phyloP scores from a whole-genome alignment of 805 yeast species.

The Torulaspora microellipsoides region DNA sequence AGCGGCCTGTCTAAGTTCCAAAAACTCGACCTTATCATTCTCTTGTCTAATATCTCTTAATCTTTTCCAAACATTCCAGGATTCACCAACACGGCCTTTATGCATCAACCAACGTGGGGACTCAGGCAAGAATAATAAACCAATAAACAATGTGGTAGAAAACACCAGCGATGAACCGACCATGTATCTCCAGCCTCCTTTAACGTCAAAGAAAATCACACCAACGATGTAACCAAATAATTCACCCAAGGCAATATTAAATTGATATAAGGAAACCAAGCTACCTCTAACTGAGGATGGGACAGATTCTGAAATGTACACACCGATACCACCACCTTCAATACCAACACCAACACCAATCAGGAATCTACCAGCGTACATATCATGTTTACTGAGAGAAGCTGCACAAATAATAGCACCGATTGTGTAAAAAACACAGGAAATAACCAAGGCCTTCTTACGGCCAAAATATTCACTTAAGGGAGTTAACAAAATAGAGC shows the following conservation, averaged over 20 bases:
- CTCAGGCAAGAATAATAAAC: conserved; percentile 54
- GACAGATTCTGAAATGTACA: conserved; percentile 57
- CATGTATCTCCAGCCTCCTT: conserved; percentile 62
- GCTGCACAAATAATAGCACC: conserved; percentile 61
- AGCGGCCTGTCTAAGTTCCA: conserved; percentile 53
- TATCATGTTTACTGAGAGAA: conserved; percentile 40
- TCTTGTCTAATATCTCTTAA: conserved; percentile 45
- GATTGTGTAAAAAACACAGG: conserved; percentile 56
- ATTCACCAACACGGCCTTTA: conserved; percentile 48
- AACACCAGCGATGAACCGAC: conserved; percentile 59
- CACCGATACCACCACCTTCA: conserved; percentile 61
- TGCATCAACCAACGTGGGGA: conserved; percentile 57
- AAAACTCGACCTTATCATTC: conserved; percentile 47
- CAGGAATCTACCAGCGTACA: conserved; percentile 57
- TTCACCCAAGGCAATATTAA: conserved; percentile 63
- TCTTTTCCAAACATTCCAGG: conserved; percentile 52
- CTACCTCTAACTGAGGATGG: conserved; percentile 57
- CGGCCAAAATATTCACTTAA: conserved; percentile 49
- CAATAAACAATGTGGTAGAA: conserved; percentile 47
- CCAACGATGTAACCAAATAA: conserved; percentile 60
- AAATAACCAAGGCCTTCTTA: conserved; percentile 48
- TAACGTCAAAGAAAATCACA: conserved; percentile 53
- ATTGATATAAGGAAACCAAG: conserved; percentile 58
- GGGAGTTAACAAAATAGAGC: conserved; percentile 57
- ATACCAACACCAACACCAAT: conserved; percentile 63